Conservation (phyloP, 345 rosid species). For the Boechera retrofracta region DNA sequence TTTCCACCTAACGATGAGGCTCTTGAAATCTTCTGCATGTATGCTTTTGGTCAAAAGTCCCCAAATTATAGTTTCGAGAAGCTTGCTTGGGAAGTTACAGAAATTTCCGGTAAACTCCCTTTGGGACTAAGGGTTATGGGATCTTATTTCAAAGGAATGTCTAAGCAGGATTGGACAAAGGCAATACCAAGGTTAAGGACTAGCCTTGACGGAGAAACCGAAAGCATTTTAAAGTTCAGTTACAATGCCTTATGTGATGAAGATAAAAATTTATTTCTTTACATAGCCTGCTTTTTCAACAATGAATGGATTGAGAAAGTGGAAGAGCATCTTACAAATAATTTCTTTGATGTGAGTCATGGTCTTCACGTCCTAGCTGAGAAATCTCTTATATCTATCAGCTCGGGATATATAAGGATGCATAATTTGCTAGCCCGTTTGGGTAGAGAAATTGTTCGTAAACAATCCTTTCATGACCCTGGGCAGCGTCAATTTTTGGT, state of each 20-base stretch:
- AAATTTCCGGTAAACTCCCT: too few relatives aligned
- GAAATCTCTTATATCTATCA: slow-evolving; percentile 40
- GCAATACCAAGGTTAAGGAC: too few relatives aligned
- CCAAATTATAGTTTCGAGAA: too few relatives aligned
- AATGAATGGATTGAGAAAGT: neutral
- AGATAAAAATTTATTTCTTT: slow-evolving; percentile 38
- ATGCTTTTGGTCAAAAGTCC: too few relatives aligned
- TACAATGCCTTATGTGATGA: slow-evolving; percentile 35
- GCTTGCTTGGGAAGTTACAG: too few relatives aligned
- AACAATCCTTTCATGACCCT: slow-evolving; percentile 33
- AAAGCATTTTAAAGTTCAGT: slow-evolving; percentile 33
- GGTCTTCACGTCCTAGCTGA: slow-evolving; percentile 24
- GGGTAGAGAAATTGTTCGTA: slow-evolving; percentile 39
- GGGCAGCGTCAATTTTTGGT: slow-evolving; percentile 36
- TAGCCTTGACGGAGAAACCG: slow-evolving; percentile 31
- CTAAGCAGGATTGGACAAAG: too few relatives aligned
- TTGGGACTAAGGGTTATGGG: too few relatives aligned
- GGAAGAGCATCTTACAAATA: neutral
- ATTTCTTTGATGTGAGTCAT: neutral
- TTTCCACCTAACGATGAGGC: too few relatives aligned
- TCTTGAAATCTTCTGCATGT: too few relatives aligned
- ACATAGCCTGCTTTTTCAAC: slow-evolving; percentile 44
- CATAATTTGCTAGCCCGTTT: slow-evolving; percentile 40
- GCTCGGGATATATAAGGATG: neutral
- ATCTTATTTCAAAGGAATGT: too few relatives aligned